Conservation (phyloP, 1,284 basidiomycete genomes). For the Cryptococcus sp. region DNA sequence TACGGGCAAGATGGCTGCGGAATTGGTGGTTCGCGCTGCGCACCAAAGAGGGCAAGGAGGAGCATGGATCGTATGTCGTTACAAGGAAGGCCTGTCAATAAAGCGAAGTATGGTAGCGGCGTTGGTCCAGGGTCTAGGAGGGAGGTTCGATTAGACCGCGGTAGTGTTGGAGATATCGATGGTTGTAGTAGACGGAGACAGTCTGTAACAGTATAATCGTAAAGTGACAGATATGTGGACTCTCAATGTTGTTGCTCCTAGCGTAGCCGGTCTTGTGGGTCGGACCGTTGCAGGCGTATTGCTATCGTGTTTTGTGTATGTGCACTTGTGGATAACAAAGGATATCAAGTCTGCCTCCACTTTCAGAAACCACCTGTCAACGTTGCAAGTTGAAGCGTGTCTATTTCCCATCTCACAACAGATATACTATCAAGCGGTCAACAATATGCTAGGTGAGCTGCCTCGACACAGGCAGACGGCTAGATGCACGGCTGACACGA, state of each 20-base stretch:
- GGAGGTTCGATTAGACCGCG: constrained; percentile 33
- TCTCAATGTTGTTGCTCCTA: too few relatives aligned
- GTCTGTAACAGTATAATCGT: too few relatives aligned
- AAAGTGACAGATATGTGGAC: too few relatives aligned
- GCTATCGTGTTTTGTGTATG: too few relatives aligned
- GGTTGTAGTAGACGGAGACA: too few relatives aligned
- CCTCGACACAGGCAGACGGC: neutral
- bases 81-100: constrained; percentile 49
- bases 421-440: neutral
- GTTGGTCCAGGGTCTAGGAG: constrained; percentile 50
- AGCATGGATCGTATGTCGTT: constrained; percentile 48
- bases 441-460: constrained; percentile 11
- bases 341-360: too few relatives aligned
- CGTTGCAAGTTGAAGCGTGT: neutral
- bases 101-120: constrained; percentile 42
- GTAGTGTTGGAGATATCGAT: too few relatives aligned
- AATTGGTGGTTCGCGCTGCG: constrained; percentile 48
- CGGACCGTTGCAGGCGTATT: too few relatives aligned
- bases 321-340: constrained; percentile 6
- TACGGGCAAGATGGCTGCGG: constrained; percentile 53
- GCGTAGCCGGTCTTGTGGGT: too few relatives aligned
- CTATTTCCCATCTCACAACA: neutral
- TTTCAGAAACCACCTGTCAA: too few relatives aligned
- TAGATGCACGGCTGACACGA: neutral
- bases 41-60: constrained; percentile 29